Base-by-base conservation (phyloP, 140 eudicot species). In the Erigeron philadelphicus region DNA sequence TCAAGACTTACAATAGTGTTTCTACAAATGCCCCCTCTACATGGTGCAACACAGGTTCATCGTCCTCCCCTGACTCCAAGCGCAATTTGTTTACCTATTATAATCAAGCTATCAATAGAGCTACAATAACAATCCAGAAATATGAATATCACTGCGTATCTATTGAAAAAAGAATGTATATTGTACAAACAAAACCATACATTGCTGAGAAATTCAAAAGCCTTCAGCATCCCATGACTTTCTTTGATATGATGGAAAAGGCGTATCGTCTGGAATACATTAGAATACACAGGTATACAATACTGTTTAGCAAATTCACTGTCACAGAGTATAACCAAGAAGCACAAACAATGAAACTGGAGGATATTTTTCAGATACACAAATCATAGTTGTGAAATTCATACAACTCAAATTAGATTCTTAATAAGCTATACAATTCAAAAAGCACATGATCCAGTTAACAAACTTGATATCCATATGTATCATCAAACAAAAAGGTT, bases 1-100 rank as follows among this genome's bases (percentile, higher is more conserved):
- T 64, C 25, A 9, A 13, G 0, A 65, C 98, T 89, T 82, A 93
- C 98, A 93, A 73, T 61, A 87, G 5, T 50, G 98, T 83, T 66
- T 93, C 98, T 57, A 93, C 90, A 87, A 86, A 93, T 61, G 98
- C 98, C 55, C 83, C 89, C 78, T 93, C 95, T 19, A 93, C 95
- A 74, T 89, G 98, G 78, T 93, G 86, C 82, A 68, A 63, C 72
- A 83, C 85, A 38, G 90, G 96, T 68, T 78, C 69, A 68, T 87
- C 98, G 59, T 88, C 98, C 19, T 72, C 83, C 61, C 81, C 85
- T 21, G 90, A 86, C 73, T 89, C 96, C 45, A 68, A 56, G 43
- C 91, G 89, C 71, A 89, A 74, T 73, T 71, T 89, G 78, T 89
- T 86, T 67, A 86, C 82, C 96, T 89, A 70, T 61, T 77, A 56